These are phyloP conservation scores for Phlyctochytrium planicorne DNA, from an alignment of 192 early-diverging fungal species.

Conservation along the genomic window DNA sequence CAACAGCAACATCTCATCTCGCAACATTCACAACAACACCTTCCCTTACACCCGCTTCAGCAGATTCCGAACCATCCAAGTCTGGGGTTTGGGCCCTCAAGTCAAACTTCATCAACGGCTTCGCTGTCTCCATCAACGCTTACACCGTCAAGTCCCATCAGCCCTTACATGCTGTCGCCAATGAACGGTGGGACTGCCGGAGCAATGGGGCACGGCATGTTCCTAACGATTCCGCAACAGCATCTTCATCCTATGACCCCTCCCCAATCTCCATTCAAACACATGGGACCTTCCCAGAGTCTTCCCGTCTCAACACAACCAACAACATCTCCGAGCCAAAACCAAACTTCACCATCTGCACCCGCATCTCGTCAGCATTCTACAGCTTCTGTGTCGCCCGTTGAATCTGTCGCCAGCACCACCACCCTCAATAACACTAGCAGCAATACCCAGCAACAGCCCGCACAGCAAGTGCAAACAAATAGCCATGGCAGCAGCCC, in stretches of 20 bases:
- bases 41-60: not conserved
- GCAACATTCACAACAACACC: not conserved
- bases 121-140: not conserved
- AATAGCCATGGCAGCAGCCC: not conserved
- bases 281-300: no score
- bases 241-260: not conserved
- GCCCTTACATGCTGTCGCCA: not conserved
- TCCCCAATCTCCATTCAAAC: not conserved
- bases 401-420: not conserved
- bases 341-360: no score
- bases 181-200: not conserved
- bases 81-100: not conserved
- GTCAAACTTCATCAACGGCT: not conserved
- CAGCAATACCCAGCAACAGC: not conserved
- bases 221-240: not conserved
- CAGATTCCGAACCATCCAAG: not conserved
- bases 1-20: not conserved
- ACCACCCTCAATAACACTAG: not conserved
- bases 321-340: no score
- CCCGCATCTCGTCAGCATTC: not conserved
- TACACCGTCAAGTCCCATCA: not conserved
- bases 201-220: not conserved
- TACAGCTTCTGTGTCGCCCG: not conserved
- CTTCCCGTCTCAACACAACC: no score
- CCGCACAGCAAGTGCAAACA: not conserved